Evolutionary conservation across 2,329 filamentous ascomycete genomes (phyloP).

Genomic region (Thielaviopsis musarum): DNA sequence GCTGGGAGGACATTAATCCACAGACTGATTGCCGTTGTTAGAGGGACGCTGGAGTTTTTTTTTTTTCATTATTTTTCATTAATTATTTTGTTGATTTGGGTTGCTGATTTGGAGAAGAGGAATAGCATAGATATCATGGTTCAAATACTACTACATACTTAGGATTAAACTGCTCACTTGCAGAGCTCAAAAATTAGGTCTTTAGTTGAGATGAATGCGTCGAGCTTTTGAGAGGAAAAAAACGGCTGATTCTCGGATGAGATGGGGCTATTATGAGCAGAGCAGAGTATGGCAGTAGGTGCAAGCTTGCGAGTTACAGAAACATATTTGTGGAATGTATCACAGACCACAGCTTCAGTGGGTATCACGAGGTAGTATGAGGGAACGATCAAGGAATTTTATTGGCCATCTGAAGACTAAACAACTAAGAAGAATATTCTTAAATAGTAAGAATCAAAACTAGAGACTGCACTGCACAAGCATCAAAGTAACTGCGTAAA

Average conservation of each 20-base stretch:
- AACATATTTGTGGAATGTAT: not conserved
- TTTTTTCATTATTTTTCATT: not conserved
- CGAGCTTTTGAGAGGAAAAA: not conserved
- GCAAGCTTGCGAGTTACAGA: not conserved
- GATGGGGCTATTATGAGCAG: not conserved
- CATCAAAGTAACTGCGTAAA: too few relatives aligned
- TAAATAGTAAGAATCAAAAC: too few relatives aligned
- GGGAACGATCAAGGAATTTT: too few relatives aligned
- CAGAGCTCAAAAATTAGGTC: not conserved
- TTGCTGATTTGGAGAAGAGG: not conserved
- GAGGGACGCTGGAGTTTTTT: not conserved
- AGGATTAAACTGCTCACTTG: not conserved
- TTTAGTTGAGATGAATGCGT: too few relatives aligned
- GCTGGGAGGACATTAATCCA: not conserved
- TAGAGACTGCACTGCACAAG: too few relatives aligned
- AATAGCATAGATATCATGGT: not conserved
- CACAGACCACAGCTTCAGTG: not conserved
- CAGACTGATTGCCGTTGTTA: not conserved
- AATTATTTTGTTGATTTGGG: not conserved
- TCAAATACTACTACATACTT: too few relatives aligned
- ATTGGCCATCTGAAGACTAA: too few relatives aligned
- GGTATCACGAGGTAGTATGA: not conserved
- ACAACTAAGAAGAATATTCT: too few relatives aligned
- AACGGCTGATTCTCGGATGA: not conserved
- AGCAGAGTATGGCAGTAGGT: not conserved